Evolutionary conservation across 129 eudicot species (phyloP).

Genomic region (Tanacetum coccineum): DNA sequence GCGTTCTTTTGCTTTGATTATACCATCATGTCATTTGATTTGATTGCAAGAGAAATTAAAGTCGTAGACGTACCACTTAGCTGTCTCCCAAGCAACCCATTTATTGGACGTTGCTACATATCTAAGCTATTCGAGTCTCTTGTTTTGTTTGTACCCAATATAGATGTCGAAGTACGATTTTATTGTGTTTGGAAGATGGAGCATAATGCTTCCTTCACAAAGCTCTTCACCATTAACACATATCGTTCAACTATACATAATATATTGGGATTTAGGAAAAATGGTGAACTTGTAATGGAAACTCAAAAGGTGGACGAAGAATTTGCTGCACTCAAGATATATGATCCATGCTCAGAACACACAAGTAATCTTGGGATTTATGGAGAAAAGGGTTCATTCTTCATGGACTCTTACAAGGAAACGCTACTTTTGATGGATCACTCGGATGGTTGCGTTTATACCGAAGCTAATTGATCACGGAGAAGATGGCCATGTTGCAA

Average conservation of each 20-base stretch:
- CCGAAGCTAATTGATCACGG: background rate
- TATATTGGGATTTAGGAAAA: background rate
- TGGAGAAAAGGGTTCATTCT: constrained; percentile 1
- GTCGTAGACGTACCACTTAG: too few relatives aligned
- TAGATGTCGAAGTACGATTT: too few relatives aligned
- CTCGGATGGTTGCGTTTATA: background rate
- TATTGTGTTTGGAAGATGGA: background rate
- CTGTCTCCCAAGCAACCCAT: too few relatives aligned
- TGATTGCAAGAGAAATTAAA: too few relatives aligned
- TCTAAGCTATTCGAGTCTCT: too few relatives aligned
- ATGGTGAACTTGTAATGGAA: background rate
- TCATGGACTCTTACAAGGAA: background rate
- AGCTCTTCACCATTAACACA: background rate
- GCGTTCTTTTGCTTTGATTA: too few relatives aligned
- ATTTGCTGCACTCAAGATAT: background rate
- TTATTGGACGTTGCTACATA: too few relatives aligned
- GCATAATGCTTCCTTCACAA: background rate
- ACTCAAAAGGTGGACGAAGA: background rate
- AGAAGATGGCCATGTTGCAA: too few relatives aligned
- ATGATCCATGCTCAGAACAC: background rate
- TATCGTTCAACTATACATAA: background rate
- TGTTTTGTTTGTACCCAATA: too few relatives aligned
- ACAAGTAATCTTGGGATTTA: background rate
- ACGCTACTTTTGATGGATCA: background rate
- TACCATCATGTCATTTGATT: too few relatives aligned